Conservation (phyloP, 1,284 basidiomycete species). For the Ustilago hordei region DNA sequence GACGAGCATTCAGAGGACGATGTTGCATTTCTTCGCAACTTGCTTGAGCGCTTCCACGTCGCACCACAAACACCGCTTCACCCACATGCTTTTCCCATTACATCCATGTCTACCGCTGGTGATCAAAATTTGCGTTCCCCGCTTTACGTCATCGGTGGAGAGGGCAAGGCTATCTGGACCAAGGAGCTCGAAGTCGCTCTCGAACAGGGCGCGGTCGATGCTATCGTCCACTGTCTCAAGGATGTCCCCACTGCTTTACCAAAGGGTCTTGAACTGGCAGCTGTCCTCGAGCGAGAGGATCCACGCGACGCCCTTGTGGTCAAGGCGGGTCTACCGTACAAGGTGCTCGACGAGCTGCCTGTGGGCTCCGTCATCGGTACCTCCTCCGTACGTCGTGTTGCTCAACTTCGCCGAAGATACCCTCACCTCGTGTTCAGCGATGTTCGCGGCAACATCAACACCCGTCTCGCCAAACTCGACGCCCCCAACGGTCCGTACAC, state of each 20-base stretch:
- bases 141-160: conserved; percentile 73
- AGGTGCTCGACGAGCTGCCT: conserved; percentile 83
- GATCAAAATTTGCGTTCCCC: conserved; percentile 85
- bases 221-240: conserved; percentile 93
- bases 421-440: conserved; percentile 87
- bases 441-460: conserved; percentile 75
- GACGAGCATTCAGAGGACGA: conserved; percentile 32
- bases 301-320: conserved; percentile 90
- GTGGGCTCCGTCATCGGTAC: conserved; percentile 92
- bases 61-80: conserved; percentile 19
- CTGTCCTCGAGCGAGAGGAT: conserved; percentile 87
- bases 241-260: conserved; percentile 92
- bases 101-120: conserved; percentile 89
- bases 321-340: conserved; percentile 79
- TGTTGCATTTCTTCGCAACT: conserved; percentile 26
- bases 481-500: conserved; percentile 83
- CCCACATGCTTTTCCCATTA: conserved; percentile 71
- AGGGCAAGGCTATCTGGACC: conserved; percentile 87
- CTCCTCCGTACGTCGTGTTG: conserved; percentile 90
- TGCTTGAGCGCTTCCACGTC: conserved; percentile 29
- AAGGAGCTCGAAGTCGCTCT: conserved; percentile 91
- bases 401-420: conserved; percentile 85
- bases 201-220: conserved; percentile 80
- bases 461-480: conserved; percentile 91
- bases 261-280: conserved; percentile 85